Evolutionary conservation across 192 early-diverging fungal genomes (phyloP), one percentile per base, ranked within the genome.

Genomic region (Coemansia furcata): DNA sequence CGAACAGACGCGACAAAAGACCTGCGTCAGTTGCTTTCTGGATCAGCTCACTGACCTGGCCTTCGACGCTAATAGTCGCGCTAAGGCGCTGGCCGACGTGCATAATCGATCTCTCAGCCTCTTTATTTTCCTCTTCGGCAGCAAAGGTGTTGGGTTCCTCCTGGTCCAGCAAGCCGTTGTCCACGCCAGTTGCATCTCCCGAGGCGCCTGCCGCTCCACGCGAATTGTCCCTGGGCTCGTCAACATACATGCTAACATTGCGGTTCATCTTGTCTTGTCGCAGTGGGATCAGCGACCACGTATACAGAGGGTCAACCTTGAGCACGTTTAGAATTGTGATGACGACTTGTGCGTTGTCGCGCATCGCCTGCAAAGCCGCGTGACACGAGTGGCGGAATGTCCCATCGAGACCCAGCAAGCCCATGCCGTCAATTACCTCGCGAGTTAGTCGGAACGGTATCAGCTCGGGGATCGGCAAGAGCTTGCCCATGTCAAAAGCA

Each of bases 401-500:
- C 14, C 94, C 95, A 38, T 95, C 89, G 12, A 91, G 84, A 4
- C 89, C 90, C 23, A 87, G 87, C 15, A 94, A 71, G 5, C 96
- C 96, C 85, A 98, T 89, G 40, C 91, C 95, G 57, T 94, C 87
- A 9, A 95, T 85, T 59, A 98, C 87, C 65, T 99, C 94, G 39
- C 89, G 86, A 5, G 95, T 96, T 54, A 99, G 73, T 32, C 97
- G 85, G 69, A 96, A 98, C 6, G 96, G 96, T 0, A 98, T 93
- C 26, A 90, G 76, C 78, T 98, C 96, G 17, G 97, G 95, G 17
- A 92, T 87, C 2, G 92, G 84, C 12, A 98, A 76, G 29, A 91
- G 73, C 74, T 90, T 93, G 17, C 97, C 97, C 72, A 94, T 88
- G 63, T 98, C 97, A 83, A 98, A 98, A 14, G 95, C 94, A 46